Evolutionary conservation across 2,329 filamentous ascomycete genomes (phyloP).

Genomic region (Botrytis aclada): DNA sequence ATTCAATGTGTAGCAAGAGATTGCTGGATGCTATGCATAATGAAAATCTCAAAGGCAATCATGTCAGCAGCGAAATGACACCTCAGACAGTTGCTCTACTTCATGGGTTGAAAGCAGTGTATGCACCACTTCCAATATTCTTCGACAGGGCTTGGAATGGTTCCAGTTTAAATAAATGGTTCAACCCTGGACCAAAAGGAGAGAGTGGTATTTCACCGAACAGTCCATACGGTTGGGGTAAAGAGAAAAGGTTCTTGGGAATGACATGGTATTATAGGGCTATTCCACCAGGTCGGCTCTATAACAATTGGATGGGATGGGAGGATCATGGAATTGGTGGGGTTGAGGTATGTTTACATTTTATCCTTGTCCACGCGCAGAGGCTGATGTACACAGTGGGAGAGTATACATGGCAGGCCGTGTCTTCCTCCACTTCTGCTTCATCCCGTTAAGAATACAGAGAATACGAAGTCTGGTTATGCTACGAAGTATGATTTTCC

Average conservation of each 20-base stretch:
- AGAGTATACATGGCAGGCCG: conserved; percentile 52
- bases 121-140: conserved; percentile 74
- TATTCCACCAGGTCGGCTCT: conserved; percentile 54
- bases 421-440: conserved; percentile 59
- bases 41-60: conserved; percentile 69
- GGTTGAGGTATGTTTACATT: conserved; percentile 31
- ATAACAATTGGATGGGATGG: conserved; percentile 63
- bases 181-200: conserved; percentile 57
- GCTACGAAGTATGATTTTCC: conserved; percentile 12
- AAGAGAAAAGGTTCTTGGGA: conserved; percentile 56
- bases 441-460: conserved; percentile 58
- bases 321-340: conserved; percentile 55
- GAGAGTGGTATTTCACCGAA: conserved; percentile 49
- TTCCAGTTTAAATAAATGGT: conserved; percentile 53
- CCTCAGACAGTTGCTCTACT: conserved; percentile 69
- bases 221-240: conserved; percentile 58
- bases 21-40: conserved; percentile 74
- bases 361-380: neutral
- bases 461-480: conserved; percentile 34
- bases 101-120: conserved; percentile 76
- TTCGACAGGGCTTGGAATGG: conserved; percentile 71
- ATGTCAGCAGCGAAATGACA: conserved; percentile 79
- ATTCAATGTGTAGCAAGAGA: conserved; percentile 68
- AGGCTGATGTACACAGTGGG: conserved; percentile 44
- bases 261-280: conserved; percentile 61